phyloP scores from a whole-genome alignment of 2,329 filamentous ascomycete species.

The Fusarium goolgardi region DNA sequence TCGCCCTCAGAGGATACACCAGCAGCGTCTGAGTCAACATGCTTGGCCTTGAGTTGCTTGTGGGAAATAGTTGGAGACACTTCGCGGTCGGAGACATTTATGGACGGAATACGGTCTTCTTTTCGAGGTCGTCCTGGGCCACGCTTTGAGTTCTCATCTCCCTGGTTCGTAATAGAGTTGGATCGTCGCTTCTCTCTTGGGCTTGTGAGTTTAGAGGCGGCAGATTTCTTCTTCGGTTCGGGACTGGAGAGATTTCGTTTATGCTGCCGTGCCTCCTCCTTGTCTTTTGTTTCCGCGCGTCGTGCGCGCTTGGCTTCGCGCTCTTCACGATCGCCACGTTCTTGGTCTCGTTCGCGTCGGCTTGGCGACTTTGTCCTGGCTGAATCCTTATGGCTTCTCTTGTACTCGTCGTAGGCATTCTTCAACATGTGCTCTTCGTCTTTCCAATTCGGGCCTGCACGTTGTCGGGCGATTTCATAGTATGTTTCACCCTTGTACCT shows the following conservation, averaged over 20 bases:
- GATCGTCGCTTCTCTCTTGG: conserved; percentile 63
- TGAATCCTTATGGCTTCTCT: conserved; percentile 62
- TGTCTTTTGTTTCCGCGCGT: conserved; percentile 60
- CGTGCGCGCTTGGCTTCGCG: conserved; percentile 57
- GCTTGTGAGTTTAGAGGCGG: conserved; percentile 53
- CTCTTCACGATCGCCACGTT: conserved; percentile 57
- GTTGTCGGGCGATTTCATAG: conserved; percentile 84
- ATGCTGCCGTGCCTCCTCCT: conserved; percentile 57
- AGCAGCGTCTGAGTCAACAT: conserved; percentile 65
- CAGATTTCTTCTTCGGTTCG: conserved; percentile 59
- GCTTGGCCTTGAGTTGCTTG: conserved; percentile 64
- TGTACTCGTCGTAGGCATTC: conserved; percentile 75
- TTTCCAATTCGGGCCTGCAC: conserved; percentile 88
- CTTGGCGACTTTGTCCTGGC: conserved; percentile 64
- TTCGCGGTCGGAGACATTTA: conserved; percentile 65
- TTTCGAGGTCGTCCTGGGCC: conserved; percentile 66
- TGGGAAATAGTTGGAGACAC: conserved; percentile 60
- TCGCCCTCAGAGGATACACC: conserved; percentile 68
- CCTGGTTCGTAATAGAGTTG: conserved; percentile 56
- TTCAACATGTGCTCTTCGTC: conserved; percentile 87
- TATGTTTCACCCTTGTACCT: conserved; percentile 83
- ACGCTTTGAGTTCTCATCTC: conserved; percentile 64
- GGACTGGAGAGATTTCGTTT: conserved; percentile 64
- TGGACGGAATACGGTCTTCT: conserved; percentile 62
- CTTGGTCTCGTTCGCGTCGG: conserved; percentile 54